Conservation (phyloP, 768 basidiomycete species). For the Leucosporidium creatinivorum region DNA sequence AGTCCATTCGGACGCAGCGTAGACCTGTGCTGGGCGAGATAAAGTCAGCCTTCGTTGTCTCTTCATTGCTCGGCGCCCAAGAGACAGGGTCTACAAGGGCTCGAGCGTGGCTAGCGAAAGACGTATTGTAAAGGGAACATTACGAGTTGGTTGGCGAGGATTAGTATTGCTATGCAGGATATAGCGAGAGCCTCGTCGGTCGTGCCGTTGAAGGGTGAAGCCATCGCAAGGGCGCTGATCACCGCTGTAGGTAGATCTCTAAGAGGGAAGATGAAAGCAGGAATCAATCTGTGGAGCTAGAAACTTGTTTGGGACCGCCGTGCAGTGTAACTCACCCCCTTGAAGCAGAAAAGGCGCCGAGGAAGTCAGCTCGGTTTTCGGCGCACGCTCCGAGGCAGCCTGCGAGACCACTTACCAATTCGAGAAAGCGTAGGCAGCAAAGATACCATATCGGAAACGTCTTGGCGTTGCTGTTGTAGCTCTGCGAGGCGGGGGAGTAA, state of each 20-base stretch:
- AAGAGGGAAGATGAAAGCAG: too few species aligned
- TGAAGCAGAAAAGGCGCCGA: neutral
- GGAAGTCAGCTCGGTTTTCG: neutral
- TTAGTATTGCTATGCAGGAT: conserved; percentile 22
- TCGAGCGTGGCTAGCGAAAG: conserved; percentile 5
- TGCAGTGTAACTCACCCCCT: neutral
- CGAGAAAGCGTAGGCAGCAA: conserved; percentile 62
- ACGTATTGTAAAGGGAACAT: conserved; percentile 50
- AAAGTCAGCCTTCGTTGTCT: conserved; percentile 51
- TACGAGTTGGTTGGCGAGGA: conserved; percentile 51
- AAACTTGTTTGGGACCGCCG: too few species aligned
- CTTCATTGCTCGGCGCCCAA: conserved; percentile 52
- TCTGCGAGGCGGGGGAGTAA: conserved; percentile 45
- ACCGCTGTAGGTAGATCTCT: conserved; percentile 47
- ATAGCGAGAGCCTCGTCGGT: conserved; percentile 53
- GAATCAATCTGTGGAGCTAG: too few species aligned
- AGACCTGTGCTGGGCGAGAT: conserved; percentile 39
- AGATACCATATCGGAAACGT: conserved; percentile 62
- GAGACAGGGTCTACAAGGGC: neutral
- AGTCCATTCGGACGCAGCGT: conserved; percentile 56
- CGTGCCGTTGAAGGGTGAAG: conserved; percentile 54
- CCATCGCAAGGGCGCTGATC: conserved; percentile 58
- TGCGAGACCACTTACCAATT: conserved; percentile 47
- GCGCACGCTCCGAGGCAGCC: too few species aligned
- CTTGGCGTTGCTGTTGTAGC: conserved; percentile 70